phyloP scores from a whole-genome alignment of 2,329 filamentous ascomycete genomes.

The Didymella exigua region DNA sequence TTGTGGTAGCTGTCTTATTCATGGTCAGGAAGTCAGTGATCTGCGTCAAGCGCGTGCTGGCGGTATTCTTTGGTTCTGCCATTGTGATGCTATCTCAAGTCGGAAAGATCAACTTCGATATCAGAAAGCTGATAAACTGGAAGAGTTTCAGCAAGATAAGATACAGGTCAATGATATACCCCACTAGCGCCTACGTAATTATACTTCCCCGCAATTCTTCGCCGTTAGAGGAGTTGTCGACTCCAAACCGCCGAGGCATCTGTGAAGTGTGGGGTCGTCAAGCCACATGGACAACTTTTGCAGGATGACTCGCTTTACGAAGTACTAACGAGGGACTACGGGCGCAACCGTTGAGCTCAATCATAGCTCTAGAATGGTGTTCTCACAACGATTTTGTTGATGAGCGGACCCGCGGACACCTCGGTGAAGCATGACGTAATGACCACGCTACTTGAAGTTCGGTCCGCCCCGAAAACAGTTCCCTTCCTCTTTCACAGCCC shows the following conservation, averaged over 20 bases:
- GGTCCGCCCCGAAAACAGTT: neutral
- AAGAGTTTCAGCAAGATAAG: neutral
- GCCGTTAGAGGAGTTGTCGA: neutral
- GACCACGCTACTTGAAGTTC: neutral
- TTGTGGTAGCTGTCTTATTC: constrained; percentile 53
- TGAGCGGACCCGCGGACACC: neutral
- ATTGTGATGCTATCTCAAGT: constrained; percentile 23
- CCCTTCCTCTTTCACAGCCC: neutral
- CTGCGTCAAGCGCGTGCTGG: constrained; percentile 49
- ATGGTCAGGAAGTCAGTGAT: constrained; percentile 54
- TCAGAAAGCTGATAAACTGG: neutral
- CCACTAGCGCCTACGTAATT: constrained; percentile 9
- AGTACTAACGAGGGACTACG: too few relatives aligned
- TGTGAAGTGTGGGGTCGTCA: constrained; percentile 10
- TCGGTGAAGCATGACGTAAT: constrained; percentile 2
- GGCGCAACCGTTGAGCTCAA: neutral
- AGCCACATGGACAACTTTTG: constrained; percentile 18
- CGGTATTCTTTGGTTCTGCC: constrained; percentile 42
- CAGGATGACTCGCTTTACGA: constrained; percentile 18
- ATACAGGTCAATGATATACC: neutral
- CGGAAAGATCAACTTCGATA: neutral
- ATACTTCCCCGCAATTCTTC: constrained; percentile 15
- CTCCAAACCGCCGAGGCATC: constrained; percentile 22
- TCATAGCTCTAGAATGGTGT: too few relatives aligned
- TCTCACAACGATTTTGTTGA: neutral